phyloP scores from a whole-genome alignment of 352 stramenopile species.

The Blastocystis sp. region DNA sequence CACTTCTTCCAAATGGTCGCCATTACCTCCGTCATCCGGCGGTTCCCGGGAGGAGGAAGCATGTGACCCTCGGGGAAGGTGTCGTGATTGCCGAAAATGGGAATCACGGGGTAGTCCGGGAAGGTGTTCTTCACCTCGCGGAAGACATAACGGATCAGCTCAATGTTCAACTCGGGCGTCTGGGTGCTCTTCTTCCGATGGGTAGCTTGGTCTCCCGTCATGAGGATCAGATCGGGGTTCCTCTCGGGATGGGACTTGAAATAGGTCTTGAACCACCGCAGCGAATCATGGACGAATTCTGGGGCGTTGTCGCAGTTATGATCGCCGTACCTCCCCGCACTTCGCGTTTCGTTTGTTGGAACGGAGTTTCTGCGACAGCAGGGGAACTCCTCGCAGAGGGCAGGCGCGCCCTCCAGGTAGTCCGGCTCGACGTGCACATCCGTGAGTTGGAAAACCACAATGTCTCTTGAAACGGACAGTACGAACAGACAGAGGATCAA shows the following conservation, averaged over 20 bases:
- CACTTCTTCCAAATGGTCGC: constrained; percentile 12
- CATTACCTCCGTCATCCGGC: constrained; percentile 33
- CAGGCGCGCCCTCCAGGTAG: constrained; percentile 26
- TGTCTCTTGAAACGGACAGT: too few relatives aligned
- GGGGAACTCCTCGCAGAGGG: constrained; percentile 8
- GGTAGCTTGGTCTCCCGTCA: constrained; percentile 42
- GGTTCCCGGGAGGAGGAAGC: constrained; percentile 29
- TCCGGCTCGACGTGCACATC: constrained; percentile 31
- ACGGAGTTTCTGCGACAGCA: constrained; percentile 27
- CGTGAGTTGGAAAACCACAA: constrained; percentile 27
- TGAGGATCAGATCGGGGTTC: constrained; percentile 28
- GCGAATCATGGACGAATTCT: constrained; percentile 28
- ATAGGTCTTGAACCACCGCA: constrained; percentile 30
- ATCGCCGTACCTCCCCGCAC: constrained; percentile 8
- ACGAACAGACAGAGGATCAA: too few relatives aligned
- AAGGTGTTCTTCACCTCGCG: constrained; percentile 3
- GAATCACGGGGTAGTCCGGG: constrained; percentile 25
- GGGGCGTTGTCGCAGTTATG: constrained; percentile 46
- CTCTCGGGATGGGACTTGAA: not conserved
- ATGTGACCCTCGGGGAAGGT: constrained; percentile 44
- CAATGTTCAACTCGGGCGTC: constrained; percentile 25
- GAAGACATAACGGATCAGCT: constrained; percentile 12
- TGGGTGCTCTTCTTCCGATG: constrained; percentile 18
- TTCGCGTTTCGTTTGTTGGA: constrained; percentile 22
- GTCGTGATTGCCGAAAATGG: constrained; percentile 58